Percentiles rank a stretch among this genome's conserved stretches.
Evolutionary conservation across 192 early-diverging fungal genomes (phyloP).

Genomic region (Diversispora epigaea): DNA sequence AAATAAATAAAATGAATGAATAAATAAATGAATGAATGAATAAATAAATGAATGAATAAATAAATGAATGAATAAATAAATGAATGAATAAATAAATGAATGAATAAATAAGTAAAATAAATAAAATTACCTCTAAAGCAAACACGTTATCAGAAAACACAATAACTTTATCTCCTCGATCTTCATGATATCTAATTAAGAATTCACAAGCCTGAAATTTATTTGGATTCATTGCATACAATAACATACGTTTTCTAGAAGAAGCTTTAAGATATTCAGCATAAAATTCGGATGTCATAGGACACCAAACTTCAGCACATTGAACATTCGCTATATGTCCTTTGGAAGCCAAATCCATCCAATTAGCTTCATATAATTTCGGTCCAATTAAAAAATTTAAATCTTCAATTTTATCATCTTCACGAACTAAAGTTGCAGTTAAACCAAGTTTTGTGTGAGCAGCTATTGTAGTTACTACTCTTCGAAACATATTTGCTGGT

Average conservation of each 20-base stretch:
- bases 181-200: slow-evolving; percentile 89
- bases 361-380: slow-evolving; percentile 99
- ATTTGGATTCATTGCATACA: slow-evolving; percentile 96
- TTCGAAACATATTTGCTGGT: slow-evolving; percentile 94
- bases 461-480: slow-evolving; percentile 85
- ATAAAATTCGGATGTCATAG: slow-evolving; percentile 97
- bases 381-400: slow-evolving; percentile 98
- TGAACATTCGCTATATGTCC: slow-evolving; percentile 98
- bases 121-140: slow-evolving; percentile 71
- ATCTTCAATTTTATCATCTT: slow-evolving; percentile 97
- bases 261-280: slow-evolving; percentile 82
- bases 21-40: neutral
- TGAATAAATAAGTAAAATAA: neutral
- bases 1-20: neutral
- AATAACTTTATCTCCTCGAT: slow-evolving; percentile 95
- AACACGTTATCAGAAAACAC: slow-evolving; percentile 99
- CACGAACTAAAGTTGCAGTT: slow-evolving; percentile 96
- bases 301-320: slow-evolving; percentile 99
- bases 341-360: slow-evolving; percentile 97
- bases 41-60: neutral
- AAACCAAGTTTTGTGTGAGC: slow-evolving; percentile 97
- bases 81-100: neutral
- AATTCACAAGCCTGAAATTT: slow-evolving; percentile 99
- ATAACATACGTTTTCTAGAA: slow-evolving; percentile 78
- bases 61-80: neutral